Base-by-base conservation (phyloP, 2,329 filamentous ascomycete species). In the Coniochaeta sp. region DNA sequence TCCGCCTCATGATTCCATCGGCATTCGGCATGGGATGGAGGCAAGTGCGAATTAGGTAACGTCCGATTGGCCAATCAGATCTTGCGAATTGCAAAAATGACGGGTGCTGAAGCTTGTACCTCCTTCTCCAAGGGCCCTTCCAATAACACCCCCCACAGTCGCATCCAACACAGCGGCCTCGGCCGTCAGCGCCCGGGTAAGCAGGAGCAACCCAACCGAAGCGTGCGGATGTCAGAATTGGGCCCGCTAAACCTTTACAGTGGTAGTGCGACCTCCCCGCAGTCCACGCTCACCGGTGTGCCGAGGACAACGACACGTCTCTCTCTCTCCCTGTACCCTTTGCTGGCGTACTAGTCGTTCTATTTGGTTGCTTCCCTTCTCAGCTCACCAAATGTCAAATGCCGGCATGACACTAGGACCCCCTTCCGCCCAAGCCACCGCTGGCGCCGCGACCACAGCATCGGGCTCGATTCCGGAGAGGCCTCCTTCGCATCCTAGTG, bases 1-100 rank as follows among this genome's bases (percentile, higher is more conserved):
- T 16, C 7, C 26, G 14, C 26, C 28, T 24, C 28, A n/a, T 30
- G 16, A 22, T 47, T 24, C 26, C 14, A 10, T 31, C 45, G 26
- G 45, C n/a, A 47, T 47, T 47, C 45, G 26, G 26, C 26, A 47
- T 16, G n/a, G n/a, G n/a, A 14, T 18, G 3, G 45, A 18, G 45
- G 27, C 6, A 26, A 18, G 27, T 31, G n/a, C 13, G 26, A 14
- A 6, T 26, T 7, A 14, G 24, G 26, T 18, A 31, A 22, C 13
- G 3, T 46, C n/a, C 26, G 30, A 47, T 47, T 47, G 24, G n/a
- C 45, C 45, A 47, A 47, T 47, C 26, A 47, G 16, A 5, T 47
- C 10, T n/a, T 8, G 6, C 9, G 45, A 31, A 47, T 47, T 47
- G 4, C 18, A 28, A 47, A 47, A 22, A 26, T 47, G 26, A 42